Evolutionary conservation across 202 grass and related monocot species (phyloP), one percentile per base, ranked within the genome.

Genomic region (Panicum virgatum): DNA sequence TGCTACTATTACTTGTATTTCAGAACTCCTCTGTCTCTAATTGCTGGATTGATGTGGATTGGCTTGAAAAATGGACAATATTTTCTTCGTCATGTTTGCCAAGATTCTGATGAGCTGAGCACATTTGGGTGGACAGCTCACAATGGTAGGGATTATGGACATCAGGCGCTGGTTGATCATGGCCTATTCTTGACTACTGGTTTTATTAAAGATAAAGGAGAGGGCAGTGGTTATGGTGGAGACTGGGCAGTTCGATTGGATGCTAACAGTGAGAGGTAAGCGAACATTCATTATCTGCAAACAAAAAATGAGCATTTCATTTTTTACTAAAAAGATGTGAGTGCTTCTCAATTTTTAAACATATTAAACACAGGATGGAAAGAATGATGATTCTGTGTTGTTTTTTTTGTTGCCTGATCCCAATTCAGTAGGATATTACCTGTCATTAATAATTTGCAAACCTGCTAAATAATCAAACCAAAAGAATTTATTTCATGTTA

Each of bases 1-100:
- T 65, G 58, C 70, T 91, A 45, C 69, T 70, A 13, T 69, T 38
- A 23, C 86, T 79, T 83, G 18, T 75, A 70, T 84, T 92, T 83
- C 92, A 98, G 96, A 89, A 93, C 87, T n/a, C 89, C 90, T 0
- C 20, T 58, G 44, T 98, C 96, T 25, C 60, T 98, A 59, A 96
- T 96, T 87, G 89, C 93, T 76, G 96, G 96, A 37, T 74, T 98
- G 54, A 98, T 98, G 96, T 98, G 96, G 96, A 87, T 98, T 86
- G 85, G 82, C 78, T 89, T 91, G 81, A 90, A 89, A 88, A 87
- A 98, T 77, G 91, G 87, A 16, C 96, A 93, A 46, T 96, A 93
- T 84, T 83, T 85, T 89, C 80, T 98, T 69, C 96, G 92, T 45
- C 92, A 98, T 67, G 91, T 96, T 86, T 98, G 96, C 67, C 90